These are phyloP conservation scores for Rhodotorula glutinis DNA, from an alignment of 1,284 basidiomycete species.

Conservation along the genomic window DNA sequence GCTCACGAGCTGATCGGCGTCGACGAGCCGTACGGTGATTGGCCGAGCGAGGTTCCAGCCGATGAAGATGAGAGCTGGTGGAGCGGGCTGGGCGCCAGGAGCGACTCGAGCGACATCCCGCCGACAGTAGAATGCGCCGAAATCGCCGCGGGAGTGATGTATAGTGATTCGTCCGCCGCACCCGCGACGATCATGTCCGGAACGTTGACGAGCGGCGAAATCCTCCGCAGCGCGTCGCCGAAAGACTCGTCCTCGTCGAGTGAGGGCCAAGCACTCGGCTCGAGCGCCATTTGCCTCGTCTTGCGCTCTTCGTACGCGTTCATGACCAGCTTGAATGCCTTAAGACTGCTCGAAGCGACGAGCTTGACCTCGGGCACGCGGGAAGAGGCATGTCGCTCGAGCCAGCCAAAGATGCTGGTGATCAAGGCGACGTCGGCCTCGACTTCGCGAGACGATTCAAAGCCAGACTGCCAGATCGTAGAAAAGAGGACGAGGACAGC, in stretches of 20 bases:
- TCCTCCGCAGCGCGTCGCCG: not conserved
- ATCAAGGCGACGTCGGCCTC: conserved; percentile 18
- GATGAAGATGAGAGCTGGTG: not conserved
- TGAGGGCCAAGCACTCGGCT: conserved; percentile 5
- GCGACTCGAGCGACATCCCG: not conserved
- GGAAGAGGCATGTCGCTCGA: conserved; percentile 5
- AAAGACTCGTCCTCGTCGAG: conserved; percentile 7
- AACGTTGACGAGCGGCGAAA: not conserved
- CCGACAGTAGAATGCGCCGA: conserved; percentile 1
- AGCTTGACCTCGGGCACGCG: conserved; percentile 13
- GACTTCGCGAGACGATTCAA: not conserved
- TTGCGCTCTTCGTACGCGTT: conserved; percentile 11
- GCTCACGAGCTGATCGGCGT: conserved; percentile 1
- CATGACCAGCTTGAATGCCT: conserved; percentile 14
- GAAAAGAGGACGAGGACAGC: conserved; percentile 27
- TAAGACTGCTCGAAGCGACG: conserved; percentile 20
- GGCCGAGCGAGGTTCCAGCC: not conserved
- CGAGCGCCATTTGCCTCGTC: conserved; percentile 4
- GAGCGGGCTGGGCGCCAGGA: not conserved
- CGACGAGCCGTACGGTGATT: not conserved
- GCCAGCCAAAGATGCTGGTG: conserved; percentile 10
- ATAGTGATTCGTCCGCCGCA: not conserved
- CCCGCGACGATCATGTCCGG: not conserved
- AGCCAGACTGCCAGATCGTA: conserved; percentile 16
- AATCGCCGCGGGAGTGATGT: conserved; percentile 7